A percentile compares a stretch with the other conserved stretches of the same genome.
Evolutionary conservation across 2,329 filamentous ascomycete species (phyloP).

Genomic region (Aureobasidium melanogenum): DNA sequence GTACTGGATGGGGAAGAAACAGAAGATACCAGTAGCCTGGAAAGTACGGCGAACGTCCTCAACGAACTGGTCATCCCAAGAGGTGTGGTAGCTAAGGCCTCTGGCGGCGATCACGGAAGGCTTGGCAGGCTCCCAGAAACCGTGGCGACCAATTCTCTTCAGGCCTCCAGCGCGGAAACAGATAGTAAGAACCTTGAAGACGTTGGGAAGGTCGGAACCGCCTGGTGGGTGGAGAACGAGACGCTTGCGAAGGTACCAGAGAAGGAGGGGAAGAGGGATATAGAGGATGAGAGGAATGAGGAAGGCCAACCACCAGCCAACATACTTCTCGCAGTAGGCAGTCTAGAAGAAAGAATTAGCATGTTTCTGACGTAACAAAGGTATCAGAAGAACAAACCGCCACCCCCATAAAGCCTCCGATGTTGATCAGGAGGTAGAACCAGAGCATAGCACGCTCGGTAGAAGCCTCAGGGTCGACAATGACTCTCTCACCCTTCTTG

Average conservation of each 20-base stretch:
- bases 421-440: conserved; percentile 64
- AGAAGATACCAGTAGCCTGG: conserved; percentile 59
- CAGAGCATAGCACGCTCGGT: conserved; percentile 44
- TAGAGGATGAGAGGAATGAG: conserved; percentile 55
- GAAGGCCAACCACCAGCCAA: conserved; percentile 56
- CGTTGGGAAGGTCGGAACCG: conserved; percentile 19
- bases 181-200: conserved; percentile 18
- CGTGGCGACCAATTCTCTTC: conserved; percentile 16
- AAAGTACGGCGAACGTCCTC: conserved; percentile 59
- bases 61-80: conserved; percentile 61
- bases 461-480: conserved; percentile 38
- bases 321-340: conserved; percentile 55
- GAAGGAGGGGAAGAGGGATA: conserved; percentile 32
- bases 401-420: conserved; percentile 60
- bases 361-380: no score
- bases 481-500: conserved; percentile 34
- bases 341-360: conserved; percentile 29
- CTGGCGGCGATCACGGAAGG: conserved; percentile 20
- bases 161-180: conserved; percentile 15
- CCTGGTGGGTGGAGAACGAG: conserved; percentile 19
- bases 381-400: no score
- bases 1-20: conserved; percentile 38
- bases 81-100: conserved; percentile 16
- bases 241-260: conserved; percentile 20
- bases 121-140: conserved; percentile 21